phyloP scores from a whole-genome alignment of 2,329 filamentous ascomycete species.

The Teratosphaeriaceae sp. region DNA sequence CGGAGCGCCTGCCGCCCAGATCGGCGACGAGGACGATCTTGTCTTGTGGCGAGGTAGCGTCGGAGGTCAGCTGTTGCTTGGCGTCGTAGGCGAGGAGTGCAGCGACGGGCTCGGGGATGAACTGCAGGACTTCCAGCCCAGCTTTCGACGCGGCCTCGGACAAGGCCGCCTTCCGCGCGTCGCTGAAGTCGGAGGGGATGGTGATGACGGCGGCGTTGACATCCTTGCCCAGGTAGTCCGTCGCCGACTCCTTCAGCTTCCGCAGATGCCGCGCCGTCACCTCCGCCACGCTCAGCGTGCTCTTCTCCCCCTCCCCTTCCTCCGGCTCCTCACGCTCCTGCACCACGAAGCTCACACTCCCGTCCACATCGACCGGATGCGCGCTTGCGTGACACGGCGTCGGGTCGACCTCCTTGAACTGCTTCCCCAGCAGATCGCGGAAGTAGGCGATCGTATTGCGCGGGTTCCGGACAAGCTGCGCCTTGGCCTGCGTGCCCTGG shows the following conservation, averaged over 20 bases:
- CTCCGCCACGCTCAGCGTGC: conserved; percentile 70
- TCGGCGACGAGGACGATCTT: conserved; percentile 91
- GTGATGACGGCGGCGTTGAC: conserved; percentile 94
- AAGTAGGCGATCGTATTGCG: conserved; percentile 94
- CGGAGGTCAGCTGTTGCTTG: conserved; percentile 29
- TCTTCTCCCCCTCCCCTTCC: conserved; percentile 44
- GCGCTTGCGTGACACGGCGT: conserved; percentile 90
- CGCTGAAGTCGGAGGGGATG: conserved; percentile 86
- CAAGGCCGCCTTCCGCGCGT: conserved; percentile 78
- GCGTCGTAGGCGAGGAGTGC: conserved; percentile 89
- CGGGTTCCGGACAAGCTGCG: conserved; percentile 84
- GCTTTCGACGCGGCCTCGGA: conserved; percentile 70
- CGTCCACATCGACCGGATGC: conserved; percentile 71
- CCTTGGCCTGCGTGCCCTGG: conserved; percentile 91
- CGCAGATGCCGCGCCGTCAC: conserved; percentile 77
- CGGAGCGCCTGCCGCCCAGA: conserved; percentile 84
- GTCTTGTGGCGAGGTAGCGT: conserved; percentile 67
- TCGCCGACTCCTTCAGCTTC: conserved; percentile 73
- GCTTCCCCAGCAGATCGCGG: conserved; percentile 89
- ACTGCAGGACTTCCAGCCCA: conserved; percentile 82
- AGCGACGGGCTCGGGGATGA: conserved; percentile 86
- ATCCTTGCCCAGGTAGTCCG: conserved; percentile 85
- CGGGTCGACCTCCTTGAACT: conserved; percentile 92
- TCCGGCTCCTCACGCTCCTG: conserved; percentile 61
- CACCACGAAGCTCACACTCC: conserved; percentile 69